Conservation (phyloP, 345 rosid genomes). For the Theobroma cacao region DNA sequence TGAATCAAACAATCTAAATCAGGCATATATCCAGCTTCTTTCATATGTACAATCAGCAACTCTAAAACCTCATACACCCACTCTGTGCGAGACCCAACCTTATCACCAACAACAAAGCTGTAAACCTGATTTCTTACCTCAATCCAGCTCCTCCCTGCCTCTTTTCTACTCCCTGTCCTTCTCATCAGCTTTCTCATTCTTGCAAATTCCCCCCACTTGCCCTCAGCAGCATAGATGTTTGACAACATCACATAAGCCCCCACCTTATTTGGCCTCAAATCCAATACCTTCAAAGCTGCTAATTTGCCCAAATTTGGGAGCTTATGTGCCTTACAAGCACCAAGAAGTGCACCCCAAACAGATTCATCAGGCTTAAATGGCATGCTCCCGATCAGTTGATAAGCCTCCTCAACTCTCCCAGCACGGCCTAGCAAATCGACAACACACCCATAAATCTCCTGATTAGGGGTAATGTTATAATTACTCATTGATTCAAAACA, state of each 20-base stretch:
- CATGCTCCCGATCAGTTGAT: conserved; percentile 62
- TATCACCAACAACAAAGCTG: conserved; percentile 60
- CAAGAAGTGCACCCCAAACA: conserved; percentile 83
- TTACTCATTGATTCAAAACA: conserved; percentile 60
- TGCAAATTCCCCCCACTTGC: conserved; percentile 70
- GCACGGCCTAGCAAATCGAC: conserved; percentile 90
- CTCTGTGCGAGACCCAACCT: conserved; percentile 35
- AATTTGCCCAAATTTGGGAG: conserved; percentile 51
- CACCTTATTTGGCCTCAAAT: conserved; percentile 56
- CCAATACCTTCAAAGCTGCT: conserved; percentile 62
- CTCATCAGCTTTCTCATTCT: conserved; percentile 62
- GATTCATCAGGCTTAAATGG: conserved; percentile 74
- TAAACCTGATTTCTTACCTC: conserved; percentile 55
- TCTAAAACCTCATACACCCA: conserved; percentile 45
- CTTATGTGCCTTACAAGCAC: conserved; percentile 74
- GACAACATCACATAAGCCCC: conserved; percentile 74
- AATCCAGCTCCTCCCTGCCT: conserved; percentile 86
- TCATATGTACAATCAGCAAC: conserved; percentile 49
- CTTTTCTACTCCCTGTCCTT: conserved; percentile 61
- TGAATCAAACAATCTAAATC: conserved; percentile 39
- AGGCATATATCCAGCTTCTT: conserved; percentile 52
- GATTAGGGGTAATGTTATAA: conserved; percentile 48
- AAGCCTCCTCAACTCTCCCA: conserved; percentile 83
- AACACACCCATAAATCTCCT: conserved; percentile 73
- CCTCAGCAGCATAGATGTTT: conserved; percentile 74